Conservation (phyloP, 208 protist genomes). For the Leishmania martiniquensis region DNA sequence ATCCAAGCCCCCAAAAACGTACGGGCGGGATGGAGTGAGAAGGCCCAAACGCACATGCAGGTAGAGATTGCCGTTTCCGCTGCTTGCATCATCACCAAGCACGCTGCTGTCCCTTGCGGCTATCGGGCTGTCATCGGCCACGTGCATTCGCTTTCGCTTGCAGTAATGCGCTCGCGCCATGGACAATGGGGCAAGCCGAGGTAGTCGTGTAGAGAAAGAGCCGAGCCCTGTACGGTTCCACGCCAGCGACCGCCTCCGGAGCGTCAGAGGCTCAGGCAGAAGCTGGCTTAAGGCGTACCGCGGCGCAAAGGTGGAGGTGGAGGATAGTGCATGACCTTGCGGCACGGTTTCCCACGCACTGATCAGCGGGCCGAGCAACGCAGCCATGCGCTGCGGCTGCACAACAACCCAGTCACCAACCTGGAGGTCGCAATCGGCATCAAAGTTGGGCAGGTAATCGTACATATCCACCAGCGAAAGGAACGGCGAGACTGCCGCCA, state of each 20-base stretch:
- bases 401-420: conserved; percentile 88
- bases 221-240: conserved; percentile 8
- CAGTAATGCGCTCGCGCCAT: conserved; percentile 27
- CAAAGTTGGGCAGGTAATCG: conserved; percentile 73
- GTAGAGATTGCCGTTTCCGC: conserved; percentile 41
- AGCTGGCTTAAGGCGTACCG: conserved; percentile 27
- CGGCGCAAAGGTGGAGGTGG: neutral
- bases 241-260: conserved; percentile 22
- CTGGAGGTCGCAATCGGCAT: conserved; percentile 58
- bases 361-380: conserved; percentile 67
- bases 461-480: conserved; percentile 53
- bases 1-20: conserved; percentile 71
- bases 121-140: conserved; percentile 13
- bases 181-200: conserved; percentile 21
- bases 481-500: conserved; percentile 18
- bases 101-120: neutral
- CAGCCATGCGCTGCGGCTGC: conserved; percentile 41
- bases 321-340: neutral
- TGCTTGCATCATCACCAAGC: conserved; percentile 10
- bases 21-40: conserved; percentile 73
- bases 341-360: conserved; percentile 31
- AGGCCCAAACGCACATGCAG: conserved; percentile 72
- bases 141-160: conserved; percentile 24
- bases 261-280: conserved; percentile 27
- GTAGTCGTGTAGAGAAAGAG: neutral